A percentile compares a stretch with the other conserved stretches of the same genome.
Conservation (phyloP, 345 rosid species). For the Erysimum cheiranthoides region DNA sequence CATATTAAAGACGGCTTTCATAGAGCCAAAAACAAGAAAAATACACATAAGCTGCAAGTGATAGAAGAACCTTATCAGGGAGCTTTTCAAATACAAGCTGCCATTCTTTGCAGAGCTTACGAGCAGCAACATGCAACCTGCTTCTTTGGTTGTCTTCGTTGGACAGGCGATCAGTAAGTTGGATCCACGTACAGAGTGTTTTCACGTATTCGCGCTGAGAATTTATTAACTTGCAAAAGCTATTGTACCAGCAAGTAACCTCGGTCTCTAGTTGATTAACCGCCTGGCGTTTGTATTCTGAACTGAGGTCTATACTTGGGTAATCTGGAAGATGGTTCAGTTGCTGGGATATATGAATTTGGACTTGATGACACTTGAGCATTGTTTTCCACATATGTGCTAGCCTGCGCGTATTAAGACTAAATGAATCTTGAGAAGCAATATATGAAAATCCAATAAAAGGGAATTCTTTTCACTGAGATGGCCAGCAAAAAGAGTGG, state of each 20-base stretch:
- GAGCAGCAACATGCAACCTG: constrained; percentile 53
- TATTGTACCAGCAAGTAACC: constrained; percentile 71
- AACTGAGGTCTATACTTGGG: constrained; percentile 56
- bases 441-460: constrained; percentile 7
- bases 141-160: constrained; percentile 57
- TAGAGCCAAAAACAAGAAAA: constrained; percentile 16
- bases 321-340: constrained; percentile 62
- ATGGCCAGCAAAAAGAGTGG: constrained; percentile 21
- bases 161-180: constrained; percentile 61
- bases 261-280: constrained; percentile 79
- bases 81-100: constrained; percentile 62
- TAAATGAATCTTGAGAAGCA: constrained; percentile 19
- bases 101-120: constrained; percentile 73
- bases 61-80: constrained; percentile 69
- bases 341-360: constrained; percentile 71
- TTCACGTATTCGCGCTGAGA: constrained; percentile 72
- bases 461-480: neutral
- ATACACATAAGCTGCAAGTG: constrained; percentile 19
- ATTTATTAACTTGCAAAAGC: constrained; percentile 72
- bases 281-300: constrained; percentile 76
- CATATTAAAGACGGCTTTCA: constrained; percentile 5
- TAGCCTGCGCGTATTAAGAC: constrained; percentile 50
- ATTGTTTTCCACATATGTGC: constrained; percentile 77
- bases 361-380: constrained; percentile 80
- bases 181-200: constrained; percentile 72